Evolutionary conservation across 2,329 filamentous ascomycete genomes (phyloP).

Genomic region (Fusarium sp.): DNA sequence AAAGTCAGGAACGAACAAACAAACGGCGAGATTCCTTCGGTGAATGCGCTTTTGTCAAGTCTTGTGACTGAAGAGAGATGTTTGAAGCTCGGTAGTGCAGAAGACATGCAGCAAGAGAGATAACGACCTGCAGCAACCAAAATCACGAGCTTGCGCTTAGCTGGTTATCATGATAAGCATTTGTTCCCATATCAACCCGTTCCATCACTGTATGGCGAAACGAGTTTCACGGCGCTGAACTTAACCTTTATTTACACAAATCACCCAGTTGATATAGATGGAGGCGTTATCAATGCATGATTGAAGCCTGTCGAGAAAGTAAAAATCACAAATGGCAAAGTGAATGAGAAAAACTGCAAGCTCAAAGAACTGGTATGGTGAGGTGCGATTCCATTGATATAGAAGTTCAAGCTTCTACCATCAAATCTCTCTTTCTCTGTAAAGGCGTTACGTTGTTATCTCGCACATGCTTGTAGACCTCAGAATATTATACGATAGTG

Average conservation of each 20-base stretch:
- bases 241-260: not conserved
- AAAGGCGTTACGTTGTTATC: too few relatives aligned
- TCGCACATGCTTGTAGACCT: too few relatives aligned
- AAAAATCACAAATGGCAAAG: not conserved
- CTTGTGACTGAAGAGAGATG: conserved; percentile 2
- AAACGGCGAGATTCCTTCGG: conserved; percentile 15
- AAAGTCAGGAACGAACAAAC: conserved; percentile 1
- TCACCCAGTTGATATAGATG: not conserved
- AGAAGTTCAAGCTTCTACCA: too few relatives aligned
- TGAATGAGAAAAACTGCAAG: not conserved
- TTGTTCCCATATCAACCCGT: not conserved
- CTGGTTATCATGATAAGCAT: conserved; percentile 39
- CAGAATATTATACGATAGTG: too few relatives aligned
- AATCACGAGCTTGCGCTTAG: conserved; percentile 3
- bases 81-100: not conserved
- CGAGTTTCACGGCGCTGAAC: not conserved
- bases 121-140: not conserved
- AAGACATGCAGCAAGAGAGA: conserved; percentile 6
- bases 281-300: not conserved
- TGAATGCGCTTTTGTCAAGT: not conserved
- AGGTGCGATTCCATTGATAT: not conserved
- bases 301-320: not conserved
- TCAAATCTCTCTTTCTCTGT: too few relatives aligned
- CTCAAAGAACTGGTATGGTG: not conserved
- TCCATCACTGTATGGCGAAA: not conserved